Percentiles rank a stretch among this genome's conserved stretches.
These are phyloP conservation scores for Globisporangium acanthophoron DNA, from an alignment of 352 stramenopile genomes.

Conservation along the genomic window DNA sequence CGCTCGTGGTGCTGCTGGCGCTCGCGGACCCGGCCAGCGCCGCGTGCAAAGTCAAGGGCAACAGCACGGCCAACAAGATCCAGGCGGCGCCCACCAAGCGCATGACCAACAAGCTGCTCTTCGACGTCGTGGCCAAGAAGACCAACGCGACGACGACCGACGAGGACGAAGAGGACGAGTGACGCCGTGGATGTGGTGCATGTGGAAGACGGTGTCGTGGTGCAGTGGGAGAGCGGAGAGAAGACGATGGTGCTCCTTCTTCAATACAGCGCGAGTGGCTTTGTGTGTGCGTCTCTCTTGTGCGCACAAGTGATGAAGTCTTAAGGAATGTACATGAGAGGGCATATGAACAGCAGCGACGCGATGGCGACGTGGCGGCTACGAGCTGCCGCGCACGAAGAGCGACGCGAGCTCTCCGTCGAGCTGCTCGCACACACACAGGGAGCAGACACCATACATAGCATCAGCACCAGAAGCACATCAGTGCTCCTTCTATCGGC, in stretches of 20 bases:
- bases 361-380: no score
- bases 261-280: not conserved
- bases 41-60: slow-evolving; percentile 25
- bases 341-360: not conserved
- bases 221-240: not conserved
- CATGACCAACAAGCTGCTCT: slow-evolving; percentile 26
- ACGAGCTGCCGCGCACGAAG: not conserved
- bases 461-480: not conserved
- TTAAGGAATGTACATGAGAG: not conserved
- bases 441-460: not conserved
- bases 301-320: no score
- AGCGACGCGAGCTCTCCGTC: not conserved
- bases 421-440: not conserved
- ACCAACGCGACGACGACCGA: not conserved
- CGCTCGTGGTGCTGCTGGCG: slow-evolving; percentile 17
- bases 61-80: slow-evolving; percentile 24
- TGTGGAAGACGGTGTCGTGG: not conserved
- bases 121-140: slow-evolving; percentile 19
- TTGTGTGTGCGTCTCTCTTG: no score
- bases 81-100: slow-evolving; percentile 20
- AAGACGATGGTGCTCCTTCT: not conserved
- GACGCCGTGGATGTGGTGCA: not conserved
- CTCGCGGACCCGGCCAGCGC: slow-evolving; percentile 12
- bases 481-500: not conserved
- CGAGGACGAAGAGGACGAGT: slow-evolving; percentile 4